Evolutionary conservation across 1,139 yeast species (phyloP).

Genomic region (Suhomyces choctaworum): DNA sequence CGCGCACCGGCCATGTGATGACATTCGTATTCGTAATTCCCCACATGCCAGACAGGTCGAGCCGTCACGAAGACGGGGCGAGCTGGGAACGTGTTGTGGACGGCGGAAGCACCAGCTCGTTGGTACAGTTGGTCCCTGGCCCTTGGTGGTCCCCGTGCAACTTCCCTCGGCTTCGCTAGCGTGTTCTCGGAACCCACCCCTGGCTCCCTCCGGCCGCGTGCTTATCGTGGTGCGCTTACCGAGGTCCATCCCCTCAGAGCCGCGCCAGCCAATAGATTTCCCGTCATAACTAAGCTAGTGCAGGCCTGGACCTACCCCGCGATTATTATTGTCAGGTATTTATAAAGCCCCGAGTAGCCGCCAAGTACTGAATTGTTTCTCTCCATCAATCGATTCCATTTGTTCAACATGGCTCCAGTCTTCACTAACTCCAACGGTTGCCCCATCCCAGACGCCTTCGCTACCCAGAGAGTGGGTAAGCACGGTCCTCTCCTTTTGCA

Average conservation of each 20-base stretch:
- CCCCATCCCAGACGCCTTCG: conserved; percentile 68
- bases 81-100: no score
- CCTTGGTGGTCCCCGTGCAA: no score
- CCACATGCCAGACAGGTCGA: no score
- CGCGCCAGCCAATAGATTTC: conserved; percentile 9
- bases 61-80: no score
- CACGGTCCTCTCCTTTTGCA: conserved; percentile 77
- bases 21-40: no score
- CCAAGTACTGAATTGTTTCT: no score
- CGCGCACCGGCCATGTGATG: no score
- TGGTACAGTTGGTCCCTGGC: no score
- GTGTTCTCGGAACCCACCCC: no score
- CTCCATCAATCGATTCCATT: not conserved
- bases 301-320: conserved; percentile 12
- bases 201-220: no score
- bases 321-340: conserved; percentile 1
- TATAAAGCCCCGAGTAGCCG: conserved; percentile 1
- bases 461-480: conserved; percentile 72
- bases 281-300: conserved; percentile 8
- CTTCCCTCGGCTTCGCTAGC: no score
- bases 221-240: conserved; percentile 4
- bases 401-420: conserved; percentile 33
- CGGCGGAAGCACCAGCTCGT: no score
- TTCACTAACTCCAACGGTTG: conserved; percentile 74
- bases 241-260: conserved; percentile 10